These are phyloP conservation scores for Parmelia sp. DNA, from an alignment of 495 filamentous ascomycete species.

Conservation along the genomic window DNA sequence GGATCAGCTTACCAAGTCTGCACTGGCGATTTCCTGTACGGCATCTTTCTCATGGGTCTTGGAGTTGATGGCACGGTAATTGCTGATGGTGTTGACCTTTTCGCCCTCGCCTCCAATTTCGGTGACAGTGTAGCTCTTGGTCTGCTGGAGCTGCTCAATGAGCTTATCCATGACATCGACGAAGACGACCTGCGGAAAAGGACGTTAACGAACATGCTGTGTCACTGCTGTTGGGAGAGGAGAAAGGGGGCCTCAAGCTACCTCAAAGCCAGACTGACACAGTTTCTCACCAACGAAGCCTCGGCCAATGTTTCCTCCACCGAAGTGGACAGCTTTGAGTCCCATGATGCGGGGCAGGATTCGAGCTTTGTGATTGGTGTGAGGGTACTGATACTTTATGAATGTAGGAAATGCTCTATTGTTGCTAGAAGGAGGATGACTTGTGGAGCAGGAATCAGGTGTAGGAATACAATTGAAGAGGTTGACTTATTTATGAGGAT, in stretches of 20 bases:
- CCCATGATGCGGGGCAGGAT: slow-evolving; percentile 37
- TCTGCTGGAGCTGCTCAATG: slow-evolving; percentile 68
- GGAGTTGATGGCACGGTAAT: slow-evolving; percentile 94
- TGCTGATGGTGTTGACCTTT: slow-evolving; percentile 72
- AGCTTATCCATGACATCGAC: slow-evolving; percentile 81
- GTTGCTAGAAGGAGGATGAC: background rate
- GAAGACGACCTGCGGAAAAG: slow-evolving; percentile 65
- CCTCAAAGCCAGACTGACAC: slow-evolving; percentile 55
- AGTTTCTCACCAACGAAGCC: slow-evolving; percentile 69
- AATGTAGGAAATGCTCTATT: background rate
- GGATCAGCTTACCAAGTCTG: slow-evolving; percentile 52
- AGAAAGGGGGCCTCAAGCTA: background rate
- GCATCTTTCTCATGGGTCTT: slow-evolving; percentile 73
- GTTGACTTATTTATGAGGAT: too few species aligned
- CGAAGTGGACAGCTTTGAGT: slow-evolving; percentile 88
- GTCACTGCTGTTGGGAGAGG: background rate
- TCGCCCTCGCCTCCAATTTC: slow-evolving; percentile 86
- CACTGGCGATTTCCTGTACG: slow-evolving; percentile 74
- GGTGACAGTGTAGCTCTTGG: slow-evolving; percentile 77
- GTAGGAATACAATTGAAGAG: too few species aligned
- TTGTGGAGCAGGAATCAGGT: background rate
- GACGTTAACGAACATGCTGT: background rate
- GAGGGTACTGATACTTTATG: background rate
- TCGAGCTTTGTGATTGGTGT: background rate
- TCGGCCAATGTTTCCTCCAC: slow-evolving; percentile 84